Conservation (phyloP, 768 basidiomycete genomes). For the Phallus indusiatus region DNA sequence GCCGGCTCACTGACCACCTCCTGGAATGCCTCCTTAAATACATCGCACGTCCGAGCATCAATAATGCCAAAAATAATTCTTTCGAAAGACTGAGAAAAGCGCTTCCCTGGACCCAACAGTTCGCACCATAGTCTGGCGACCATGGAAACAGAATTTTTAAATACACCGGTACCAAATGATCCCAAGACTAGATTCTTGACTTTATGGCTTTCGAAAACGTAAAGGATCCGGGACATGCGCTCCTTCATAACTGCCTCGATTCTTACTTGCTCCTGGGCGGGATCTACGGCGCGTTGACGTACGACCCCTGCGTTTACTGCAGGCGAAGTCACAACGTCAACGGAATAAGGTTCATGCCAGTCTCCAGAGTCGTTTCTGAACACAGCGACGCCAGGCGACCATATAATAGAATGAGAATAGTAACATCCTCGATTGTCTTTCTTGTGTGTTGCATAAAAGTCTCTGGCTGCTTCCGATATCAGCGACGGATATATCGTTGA, state of each 20-base stretch:
- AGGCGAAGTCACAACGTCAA: slow-evolving; percentile 61
- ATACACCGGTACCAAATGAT: slow-evolving; percentile 73
- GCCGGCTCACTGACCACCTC: slow-evolving; percentile 17
- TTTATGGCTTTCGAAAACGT: slow-evolving; percentile 53
- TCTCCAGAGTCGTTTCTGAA: slow-evolving; percentile 56
- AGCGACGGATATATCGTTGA: slow-evolving; percentile 63
- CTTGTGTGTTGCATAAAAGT: slow-evolving; percentile 56
- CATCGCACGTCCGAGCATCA: slow-evolving; percentile 37
- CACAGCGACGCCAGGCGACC: slow-evolving; percentile 52
- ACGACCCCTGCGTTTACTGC: slow-evolving; percentile 65
- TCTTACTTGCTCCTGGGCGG: slow-evolving; percentile 19
- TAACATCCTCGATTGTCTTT: slow-evolving; percentile 38
- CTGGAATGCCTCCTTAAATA: slow-evolving; percentile 31
- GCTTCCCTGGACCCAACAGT: slow-evolving; percentile 39
- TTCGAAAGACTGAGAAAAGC: slow-evolving; percentile 52
- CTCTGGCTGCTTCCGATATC: slow-evolving; percentile 39
- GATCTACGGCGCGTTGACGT: slow-evolving; percentile 19
- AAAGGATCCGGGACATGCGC: slow-evolving; percentile 59
- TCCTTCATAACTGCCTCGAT: slow-evolving; percentile 57
- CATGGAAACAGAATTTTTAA: slow-evolving; percentile 49
- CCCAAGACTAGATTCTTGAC: slow-evolving; percentile 56
- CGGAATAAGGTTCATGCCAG: slow-evolving; percentile 45
- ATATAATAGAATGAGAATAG: slow-evolving; percentile 75
- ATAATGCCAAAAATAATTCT: slow-evolving; percentile 60
- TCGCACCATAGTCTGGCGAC: slow-evolving; percentile 61